phyloP scores from a whole-genome alignment of 495 filamentous ascomycete genomes.

The Pyrenula massariospora region DNA sequence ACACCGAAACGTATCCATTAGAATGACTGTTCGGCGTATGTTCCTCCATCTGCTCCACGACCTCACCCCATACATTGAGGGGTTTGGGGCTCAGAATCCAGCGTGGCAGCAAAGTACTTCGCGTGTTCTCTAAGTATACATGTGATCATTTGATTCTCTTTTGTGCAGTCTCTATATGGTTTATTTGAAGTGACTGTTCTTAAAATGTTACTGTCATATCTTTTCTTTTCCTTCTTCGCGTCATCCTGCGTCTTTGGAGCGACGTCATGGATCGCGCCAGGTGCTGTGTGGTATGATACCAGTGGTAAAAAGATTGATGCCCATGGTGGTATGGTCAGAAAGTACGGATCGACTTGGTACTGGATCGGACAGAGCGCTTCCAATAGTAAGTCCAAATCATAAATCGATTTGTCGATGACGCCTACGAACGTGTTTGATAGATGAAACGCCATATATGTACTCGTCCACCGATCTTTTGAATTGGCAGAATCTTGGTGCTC shows the following conservation, averaged over 20 bases:
- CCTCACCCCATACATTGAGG: too few species aligned
- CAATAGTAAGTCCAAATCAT: slow-evolving; percentile 16
- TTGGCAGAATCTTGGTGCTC: slow-evolving; percentile 27
- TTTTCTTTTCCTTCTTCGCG: not conserved
- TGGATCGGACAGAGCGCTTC: slow-evolving; percentile 30
- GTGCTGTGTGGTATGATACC: slow-evolving; percentile 26
- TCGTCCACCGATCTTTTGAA: slow-evolving; percentile 32
- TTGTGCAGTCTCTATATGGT: too few species aligned
- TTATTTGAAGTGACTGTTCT: too few species aligned
- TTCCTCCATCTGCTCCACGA: too few species aligned
- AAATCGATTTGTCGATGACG: not conserved
- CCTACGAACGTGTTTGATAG: slow-evolving; percentile 4
- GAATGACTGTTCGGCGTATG: too few species aligned
- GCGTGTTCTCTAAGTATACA: too few species aligned
- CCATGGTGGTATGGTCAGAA: slow-evolving; percentile 26
- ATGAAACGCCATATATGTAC: slow-evolving; percentile 29
- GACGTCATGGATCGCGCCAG: slow-evolving; percentile 14
- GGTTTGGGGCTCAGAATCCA: too few species aligned
- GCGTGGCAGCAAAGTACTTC: too few species aligned
- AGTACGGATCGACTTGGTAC: slow-evolving; percentile 12
- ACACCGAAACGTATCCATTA: too few species aligned
- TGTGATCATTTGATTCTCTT: too few species aligned
- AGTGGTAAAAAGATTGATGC: slow-evolving; percentile 27
- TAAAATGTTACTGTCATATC: not conserved
- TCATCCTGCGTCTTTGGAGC: not conserved